A percentile compares a stretch with the other conserved stretches of the same genome.
Evolutionary conservation across 1,284 basidiomycete genomes (phyloP).

Genomic region (Ceratobasidium papillatum): DNA sequence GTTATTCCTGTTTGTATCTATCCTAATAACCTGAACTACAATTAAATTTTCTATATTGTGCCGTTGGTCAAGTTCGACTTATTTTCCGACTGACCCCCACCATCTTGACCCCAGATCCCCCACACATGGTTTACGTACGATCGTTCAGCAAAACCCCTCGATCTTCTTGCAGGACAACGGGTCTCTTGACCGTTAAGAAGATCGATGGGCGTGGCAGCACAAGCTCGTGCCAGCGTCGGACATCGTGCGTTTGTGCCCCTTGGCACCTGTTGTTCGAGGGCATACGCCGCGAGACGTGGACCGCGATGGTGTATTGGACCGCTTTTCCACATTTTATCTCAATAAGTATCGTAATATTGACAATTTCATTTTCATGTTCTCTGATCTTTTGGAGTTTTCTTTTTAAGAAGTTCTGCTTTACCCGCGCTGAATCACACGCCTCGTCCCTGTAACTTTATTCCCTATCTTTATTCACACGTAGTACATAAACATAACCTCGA

Average conservation of each 20-base stretch:
- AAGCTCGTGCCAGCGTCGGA: too few relatives aligned
- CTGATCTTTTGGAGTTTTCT: slow-evolving; percentile 57
- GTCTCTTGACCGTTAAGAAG: not conserved
- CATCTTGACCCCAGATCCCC: not conserved
- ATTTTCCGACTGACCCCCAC: slow-evolving; percentile 11
- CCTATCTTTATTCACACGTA: too few relatives aligned
- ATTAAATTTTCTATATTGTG: not conserved
- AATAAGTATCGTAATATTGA: slow-evolving; percentile 24
- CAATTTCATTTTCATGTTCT: slow-evolving; percentile 4
- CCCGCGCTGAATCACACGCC: too few relatives aligned
- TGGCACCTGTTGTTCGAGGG: too few relatives aligned
- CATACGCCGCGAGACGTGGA: not conserved
- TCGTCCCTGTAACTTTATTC: too few relatives aligned
- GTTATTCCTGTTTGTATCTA: not conserved
- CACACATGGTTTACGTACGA: slow-evolving; percentile 3
- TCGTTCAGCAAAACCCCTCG: not conserved
- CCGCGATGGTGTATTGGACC: not conserved
- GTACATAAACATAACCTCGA: too few relatives aligned
- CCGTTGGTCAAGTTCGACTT: slow-evolving; percentile 4
- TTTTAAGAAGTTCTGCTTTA: too few relatives aligned
- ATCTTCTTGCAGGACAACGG: not conserved
- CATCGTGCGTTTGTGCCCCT: not conserved
- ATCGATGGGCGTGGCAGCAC: too few relatives aligned
- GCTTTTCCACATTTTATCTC: not conserved
- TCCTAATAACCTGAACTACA: not conserved